Evolutionary conservation across 306 rosid species (phyloP).

Genomic region (Cyamopsis tetragonoloba): DNA sequence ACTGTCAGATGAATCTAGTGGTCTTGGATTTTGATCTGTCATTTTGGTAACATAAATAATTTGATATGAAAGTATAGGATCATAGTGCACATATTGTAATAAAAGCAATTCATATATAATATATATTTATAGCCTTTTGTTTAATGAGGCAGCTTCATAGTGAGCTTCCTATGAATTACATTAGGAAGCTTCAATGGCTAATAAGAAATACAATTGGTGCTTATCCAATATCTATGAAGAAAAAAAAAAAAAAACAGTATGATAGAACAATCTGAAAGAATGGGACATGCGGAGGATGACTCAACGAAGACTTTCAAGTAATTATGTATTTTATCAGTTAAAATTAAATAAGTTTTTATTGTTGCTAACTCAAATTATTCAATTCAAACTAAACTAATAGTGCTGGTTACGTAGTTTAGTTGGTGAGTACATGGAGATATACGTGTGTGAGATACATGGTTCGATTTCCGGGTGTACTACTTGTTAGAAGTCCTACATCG

Average conservation of each 20-base stretch:
- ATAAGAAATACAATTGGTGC: conserved; percentile 30
- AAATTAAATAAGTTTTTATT: too few relatives aligned
- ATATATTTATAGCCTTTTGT: conserved; percentile 12
- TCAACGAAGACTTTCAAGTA: conserved; percentile 42
- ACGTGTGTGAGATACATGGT: too few relatives aligned
- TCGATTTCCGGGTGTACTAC: too few relatives aligned
- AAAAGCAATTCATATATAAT: too few relatives aligned
- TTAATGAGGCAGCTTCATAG: conserved; percentile 44
- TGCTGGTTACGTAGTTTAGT: too few relatives aligned
- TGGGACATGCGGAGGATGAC: conserved; percentile 55
- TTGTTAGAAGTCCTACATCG: too few relatives aligned
- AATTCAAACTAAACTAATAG: too few relatives aligned
- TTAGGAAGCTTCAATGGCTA: conserved; percentile 58
- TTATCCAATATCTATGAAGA: conserved; percentile 15
- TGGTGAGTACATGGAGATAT: too few relatives aligned
- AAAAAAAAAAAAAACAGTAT: background rate
- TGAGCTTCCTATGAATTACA: conserved; percentile 53
- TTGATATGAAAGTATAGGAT: conserved; percentile 3
- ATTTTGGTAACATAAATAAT: conserved; percentile 33
- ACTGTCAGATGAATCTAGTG: conserved; percentile 29
- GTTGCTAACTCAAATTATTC: too few relatives aligned
- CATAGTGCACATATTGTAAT: background rate
- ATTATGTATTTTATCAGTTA: too few relatives aligned
- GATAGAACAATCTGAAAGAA: background rate
- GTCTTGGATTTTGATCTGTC: conserved; percentile 39